Percentiles rank a stretch among this genome's conserved stretches.
Evolutionary conservation across 2,329 filamentous ascomycete genomes (phyloP).

Genomic region (Magnaporthiopsis rhizophila): DNA sequence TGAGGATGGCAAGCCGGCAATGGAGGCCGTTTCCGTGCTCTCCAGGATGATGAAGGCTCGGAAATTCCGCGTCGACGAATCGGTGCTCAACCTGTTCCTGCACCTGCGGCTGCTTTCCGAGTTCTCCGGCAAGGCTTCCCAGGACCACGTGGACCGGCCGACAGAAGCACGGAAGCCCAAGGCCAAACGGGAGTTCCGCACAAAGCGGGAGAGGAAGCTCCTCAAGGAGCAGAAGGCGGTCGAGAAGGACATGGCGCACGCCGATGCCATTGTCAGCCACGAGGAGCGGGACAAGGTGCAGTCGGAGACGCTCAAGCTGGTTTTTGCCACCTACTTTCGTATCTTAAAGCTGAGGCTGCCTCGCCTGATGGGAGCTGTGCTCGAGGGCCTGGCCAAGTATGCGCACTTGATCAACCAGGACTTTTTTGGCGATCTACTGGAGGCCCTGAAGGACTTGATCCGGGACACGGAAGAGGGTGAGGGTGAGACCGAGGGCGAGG

Average conservation of each 20-base stretch:
- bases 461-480: constrained; percentile 55
- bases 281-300: constrained; percentile 93
- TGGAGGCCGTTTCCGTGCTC: constrained; percentile 78
- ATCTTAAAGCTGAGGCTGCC: constrained; percentile 78
- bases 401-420: constrained; percentile 97
- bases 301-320: constrained; percentile 88
- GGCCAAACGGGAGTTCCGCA: constrained; percentile 75
- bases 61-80: constrained; percentile 76
- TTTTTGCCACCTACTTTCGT: constrained; percentile 92
- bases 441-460: constrained; percentile 90
- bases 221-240: constrained; percentile 79
- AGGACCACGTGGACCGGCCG: constrained; percentile 59
- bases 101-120: constrained; percentile 83
- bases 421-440: constrained; percentile 93
- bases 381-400: constrained; percentile 90
- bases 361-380: constrained; percentile 89
- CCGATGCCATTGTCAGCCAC: constrained; percentile 82
- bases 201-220: constrained; percentile 77
- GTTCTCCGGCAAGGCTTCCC: constrained; percentile 76
- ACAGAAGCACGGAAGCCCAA: constrained; percentile 52
- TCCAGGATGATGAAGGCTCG: constrained; percentile 93
- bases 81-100: constrained; percentile 82
- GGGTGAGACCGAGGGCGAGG: constrained; percentile 33
- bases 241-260: constrained; percentile 88
- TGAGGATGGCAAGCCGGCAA: constrained; percentile 78